Base-by-base conservation (phyloP, 2,329 filamentous ascomycete species). In the Botryotinia narcissicola region DNA sequence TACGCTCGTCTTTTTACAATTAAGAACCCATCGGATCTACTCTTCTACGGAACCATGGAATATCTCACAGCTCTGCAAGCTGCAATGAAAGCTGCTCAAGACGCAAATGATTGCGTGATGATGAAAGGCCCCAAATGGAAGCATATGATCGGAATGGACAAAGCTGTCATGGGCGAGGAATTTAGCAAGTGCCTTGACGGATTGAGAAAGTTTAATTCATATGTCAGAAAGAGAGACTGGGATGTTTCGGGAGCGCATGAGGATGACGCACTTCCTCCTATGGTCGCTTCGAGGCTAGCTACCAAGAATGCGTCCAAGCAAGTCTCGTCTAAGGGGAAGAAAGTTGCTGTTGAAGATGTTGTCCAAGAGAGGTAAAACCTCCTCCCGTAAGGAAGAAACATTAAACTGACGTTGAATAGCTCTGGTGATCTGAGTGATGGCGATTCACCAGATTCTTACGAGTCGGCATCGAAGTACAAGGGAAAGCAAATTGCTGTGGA, bases 191-290 rank as follows among this genome's bases (percentile, higher is more conserved):
- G 67, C 5, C 29, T 73, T n/a, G 22, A 42, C 14, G 40, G 60
- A 37, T 35, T 73, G 46, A 64, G 72, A 25, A 20, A 40, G 9
- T 73, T 73, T 18, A 59, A 71, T 16, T n/a, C n/a, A n/a, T 16
- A 48, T 8, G 25, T 66, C 25, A 42, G 61, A 44, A 59, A 16
- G 14, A 71, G 72, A 66, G 72, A 73, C 32, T 73, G 72, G 72
- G 14, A 73, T 35, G 66, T 73, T n/a, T 14, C 16, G 16, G 61
- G 54, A 16, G 70, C 37, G 46, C 22, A 32, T 14, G n/a, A n/a
- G 32, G 46, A 37, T 20, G 22, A 20, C 18, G 29, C 10, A 61
- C 16, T 57, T 63, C n/a, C 68, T 62, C 51, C 40, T 8, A 35
- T 37, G 20, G 25, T 48, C 29, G 44, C 20, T 37, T n/a, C 20